phyloP scores from a whole-genome alignment of 2,329 filamentous ascomycete genomes.

The Hypoxylon sp. region DNA sequence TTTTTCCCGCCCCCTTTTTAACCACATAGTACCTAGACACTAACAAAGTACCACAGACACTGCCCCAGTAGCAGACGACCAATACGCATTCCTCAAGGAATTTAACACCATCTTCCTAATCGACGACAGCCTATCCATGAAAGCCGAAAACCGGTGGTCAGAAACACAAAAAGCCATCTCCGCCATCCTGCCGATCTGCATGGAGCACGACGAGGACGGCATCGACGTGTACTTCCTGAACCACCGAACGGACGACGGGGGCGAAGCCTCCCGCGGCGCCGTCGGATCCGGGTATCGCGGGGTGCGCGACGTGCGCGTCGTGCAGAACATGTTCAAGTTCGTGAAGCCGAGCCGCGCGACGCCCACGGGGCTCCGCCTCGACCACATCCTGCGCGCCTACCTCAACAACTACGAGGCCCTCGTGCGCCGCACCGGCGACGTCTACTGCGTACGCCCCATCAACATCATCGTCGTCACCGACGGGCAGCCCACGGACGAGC shows the following conservation, averaged over 20 bases:
- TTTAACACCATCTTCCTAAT: slow-evolving; percentile 94
- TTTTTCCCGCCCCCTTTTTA: neutral
- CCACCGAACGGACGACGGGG: slow-evolving; percentile 62
- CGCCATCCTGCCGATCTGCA: slow-evolving; percentile 86
- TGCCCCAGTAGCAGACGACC: slow-evolving; percentile 38
- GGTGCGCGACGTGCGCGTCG: slow-evolving; percentile 69
- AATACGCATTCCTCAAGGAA: slow-evolving; percentile 74
- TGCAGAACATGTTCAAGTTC: slow-evolving; percentile 78
- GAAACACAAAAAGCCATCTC: slow-evolving; percentile 80
- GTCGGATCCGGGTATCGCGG: slow-evolving; percentile 72
- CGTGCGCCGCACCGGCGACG: slow-evolving; percentile 52
- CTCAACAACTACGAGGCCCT: slow-evolving; percentile 67
- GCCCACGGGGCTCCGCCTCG: slow-evolving; percentile 80
- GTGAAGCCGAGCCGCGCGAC: slow-evolving; percentile 78
- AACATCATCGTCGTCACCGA: slow-evolving; percentile 97
- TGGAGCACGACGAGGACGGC: slow-evolving; percentile 82
- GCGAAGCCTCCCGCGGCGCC: slow-evolving; percentile 55
- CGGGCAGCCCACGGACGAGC: slow-evolving; percentile 84
- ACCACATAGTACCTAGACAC: neutral
- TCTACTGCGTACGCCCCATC: slow-evolving; percentile 75
- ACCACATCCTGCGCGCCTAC: slow-evolving; percentile 81
- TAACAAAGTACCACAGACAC: slow-evolving; percentile 7
- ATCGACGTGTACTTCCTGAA: slow-evolving; percentile 96
- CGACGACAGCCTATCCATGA: slow-evolving; percentile 93
- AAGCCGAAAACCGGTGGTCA: slow-evolving; percentile 75